Base-by-base conservation (phyloP, 257 asterid species). In the Solanum commersonii region DNA sequence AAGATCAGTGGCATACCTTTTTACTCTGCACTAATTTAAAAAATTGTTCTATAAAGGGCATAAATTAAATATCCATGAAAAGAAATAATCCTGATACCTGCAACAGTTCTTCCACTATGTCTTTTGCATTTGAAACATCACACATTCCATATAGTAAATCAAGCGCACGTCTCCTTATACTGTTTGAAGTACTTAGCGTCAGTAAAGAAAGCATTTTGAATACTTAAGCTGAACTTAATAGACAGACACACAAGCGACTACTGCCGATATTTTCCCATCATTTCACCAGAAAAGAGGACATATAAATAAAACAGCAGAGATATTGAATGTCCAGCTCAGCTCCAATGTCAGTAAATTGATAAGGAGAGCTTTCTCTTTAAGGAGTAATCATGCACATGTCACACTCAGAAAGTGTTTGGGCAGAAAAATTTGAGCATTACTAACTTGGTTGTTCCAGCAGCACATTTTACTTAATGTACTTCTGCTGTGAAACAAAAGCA, bases 141-240 rank as follows among this genome's bases (percentile, higher is more conserved):
- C 99, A 96, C 99, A 96, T 96, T 90, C 99, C 99, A 91, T 96
- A 95, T 34, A 96, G 93, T 94, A 96, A 92, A 93, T 96, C 99
- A 90, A 96, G 99, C 84, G 99, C 99, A 88, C 99, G 98, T 83
- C 98, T 94, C 77, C 99, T 93, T 60, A 96, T 96, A 91, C 98
- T 95, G 95, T 92, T 77, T 22, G 88, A 87, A 63, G 81, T 56
- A 52, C 83, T 84, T 78, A 70, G 86, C 25, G 23, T 88, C 88
- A 91, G 83, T 88, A 86, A 38, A 33, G 84, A 49, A 86, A 86
- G 73, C 88, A 49, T n/a, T 82, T 82, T 49, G 29, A 46, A 9
- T 25, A 44, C 34, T 49, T 82, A 22, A 44, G 44, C 42, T 52
- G 34, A 49, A 29, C 25, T 49, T 49, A 5, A 31, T 31, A 49